Evolutionary conservation across 2,329 filamentous ascomycete genomes (phyloP), one percentile per base, ranked within the genome.

Genomic region (Aureobasidium sp.): DNA sequence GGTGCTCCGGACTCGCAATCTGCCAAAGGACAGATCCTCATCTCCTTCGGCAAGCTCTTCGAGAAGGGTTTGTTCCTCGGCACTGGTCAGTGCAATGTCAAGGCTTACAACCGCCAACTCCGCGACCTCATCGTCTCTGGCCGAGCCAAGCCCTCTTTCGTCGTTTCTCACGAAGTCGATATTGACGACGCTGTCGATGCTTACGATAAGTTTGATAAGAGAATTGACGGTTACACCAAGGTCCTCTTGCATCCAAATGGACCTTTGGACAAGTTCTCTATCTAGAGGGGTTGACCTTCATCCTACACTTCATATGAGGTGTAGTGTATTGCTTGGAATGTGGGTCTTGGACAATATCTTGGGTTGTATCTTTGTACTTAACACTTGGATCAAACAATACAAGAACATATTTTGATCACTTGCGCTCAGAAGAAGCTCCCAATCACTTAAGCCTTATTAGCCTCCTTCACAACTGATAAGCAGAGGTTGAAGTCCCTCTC

Each of bases 11-110:
- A 88, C 64, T 78, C 78, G 59, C 80, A 84, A 47, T 77, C 80
- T 20, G 82, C 79, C n/a, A 84, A 86, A 67, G 85, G 85, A 0
- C 82, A 85, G 77, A 82, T 88, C 60, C 76, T 84, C 64, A 75
- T 87, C 31, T 84, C 81, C 60, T 88, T 88, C 67, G 84, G 85
- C 62, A 88, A 88, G 71, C 75, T 88, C 0, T 88, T 88, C 67
- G 85, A 88, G 67, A 88, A 88, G 78, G 60, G 83, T 81, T 75
- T 87, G 5, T 78, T 79, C 1, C 74, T 88, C 2, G 81, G 82
- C 11, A 84, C 82, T 3, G 84, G 85, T 0, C 84, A 87, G 69
- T 87, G 85, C 73, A 88, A 88, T 65, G 85, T 88, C 66, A 88
- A 87, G 72, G 76, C 81, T 0, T 88, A 88, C 72, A 88, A 88